These are phyloP conservation scores for Edaphochlamys debaryana DNA, from an alignment of 139 green algal genomes.

Conservation along the genomic window DNA sequence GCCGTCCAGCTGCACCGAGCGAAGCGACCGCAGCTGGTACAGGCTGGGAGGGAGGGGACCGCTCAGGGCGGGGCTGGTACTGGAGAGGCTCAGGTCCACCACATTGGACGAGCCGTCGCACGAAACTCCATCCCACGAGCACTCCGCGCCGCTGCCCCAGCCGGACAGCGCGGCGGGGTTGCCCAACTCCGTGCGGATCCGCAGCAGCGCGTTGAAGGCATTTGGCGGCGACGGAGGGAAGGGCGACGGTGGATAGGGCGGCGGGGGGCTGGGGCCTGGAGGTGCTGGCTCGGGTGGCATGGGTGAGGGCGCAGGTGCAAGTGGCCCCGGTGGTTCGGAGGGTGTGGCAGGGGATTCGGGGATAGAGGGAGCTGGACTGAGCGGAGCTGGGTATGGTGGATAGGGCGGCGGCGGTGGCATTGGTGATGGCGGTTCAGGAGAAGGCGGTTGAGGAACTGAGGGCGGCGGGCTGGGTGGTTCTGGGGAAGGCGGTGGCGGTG, in stretches of 20 bases:
- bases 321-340: too few relatives aligned
- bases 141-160: not conserved
- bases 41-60: not conserved
- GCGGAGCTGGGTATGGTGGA: not conserved
- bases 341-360: too few relatives aligned
- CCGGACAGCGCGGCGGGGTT: not conserved
- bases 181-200: not conserved
- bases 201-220: not conserved
- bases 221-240: not conserved
- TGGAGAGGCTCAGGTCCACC: not conserved
- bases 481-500: not conserved
- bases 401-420: not conserved
- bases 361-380: not conserved
- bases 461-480: too few relatives aligned
- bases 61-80: not conserved
- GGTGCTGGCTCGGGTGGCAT: too few relatives aligned
- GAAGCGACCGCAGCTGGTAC: not conserved
- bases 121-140: not conserved
- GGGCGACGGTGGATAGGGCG: not conserved
- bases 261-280: not conserved
- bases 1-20: not conserved
- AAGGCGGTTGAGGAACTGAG: not conserved
- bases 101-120: not conserved
- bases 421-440: not conserved
- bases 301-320: too few relatives aligned